A percentile compares a stretch with the other conserved stretches of the same genome.
These are phyloP conservation scores for Irpex rosettiformis DNA, from an alignment of 1,284 basidiomycete genomes.

Conservation along the genomic window DNA sequence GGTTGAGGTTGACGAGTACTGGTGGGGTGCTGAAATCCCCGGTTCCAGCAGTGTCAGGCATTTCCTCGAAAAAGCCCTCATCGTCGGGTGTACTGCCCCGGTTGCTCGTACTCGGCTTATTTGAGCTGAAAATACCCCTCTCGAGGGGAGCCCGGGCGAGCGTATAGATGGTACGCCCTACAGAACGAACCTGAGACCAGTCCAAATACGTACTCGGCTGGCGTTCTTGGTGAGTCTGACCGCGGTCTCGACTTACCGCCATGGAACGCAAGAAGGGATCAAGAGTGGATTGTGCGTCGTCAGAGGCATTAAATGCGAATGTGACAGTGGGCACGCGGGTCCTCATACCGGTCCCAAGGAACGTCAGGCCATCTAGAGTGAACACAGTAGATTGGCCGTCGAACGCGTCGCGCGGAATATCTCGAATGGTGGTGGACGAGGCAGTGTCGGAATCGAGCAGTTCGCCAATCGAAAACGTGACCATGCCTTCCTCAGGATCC, in stretches of 20 bases:
- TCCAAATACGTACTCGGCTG: slow-evolving; percentile 5
- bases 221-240: background rate
- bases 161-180: slow-evolving; percentile 11
- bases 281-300: slow-evolving; percentile 26
- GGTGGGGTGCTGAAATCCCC: slow-evolving; percentile 21
- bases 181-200: slow-evolving; percentile 6
- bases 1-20: slow-evolving; percentile 29
- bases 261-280: slow-evolving; percentile 26
- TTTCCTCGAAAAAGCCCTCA: slow-evolving; percentile 30
- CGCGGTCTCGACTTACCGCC: slow-evolving; percentile 11
- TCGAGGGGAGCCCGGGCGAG: slow-evolving; percentile 14
- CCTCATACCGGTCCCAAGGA: slow-evolving; percentile 13
- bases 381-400: slow-evolving; percentile 38
- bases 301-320: slow-evolving; percentile 24
- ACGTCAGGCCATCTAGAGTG: slow-evolving; percentile 31
- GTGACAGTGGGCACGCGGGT: slow-evolving; percentile 18
- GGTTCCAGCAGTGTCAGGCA: slow-evolving; percentile 21
- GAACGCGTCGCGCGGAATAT: slow-evolving; percentile 18
- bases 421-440: slow-evolving; percentile 21
- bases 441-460: slow-evolving; percentile 36
- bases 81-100: slow-evolving; percentile 9
- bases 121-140: slow-evolving; percentile 8
- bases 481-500: slow-evolving; percentile 53
- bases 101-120: slow-evolving; percentile 4
- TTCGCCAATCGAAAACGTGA: slow-evolving; percentile 49